Conservation (phyloP, 2,329 filamentous ascomycete species). For the Pezicula rhizophila region DNA sequence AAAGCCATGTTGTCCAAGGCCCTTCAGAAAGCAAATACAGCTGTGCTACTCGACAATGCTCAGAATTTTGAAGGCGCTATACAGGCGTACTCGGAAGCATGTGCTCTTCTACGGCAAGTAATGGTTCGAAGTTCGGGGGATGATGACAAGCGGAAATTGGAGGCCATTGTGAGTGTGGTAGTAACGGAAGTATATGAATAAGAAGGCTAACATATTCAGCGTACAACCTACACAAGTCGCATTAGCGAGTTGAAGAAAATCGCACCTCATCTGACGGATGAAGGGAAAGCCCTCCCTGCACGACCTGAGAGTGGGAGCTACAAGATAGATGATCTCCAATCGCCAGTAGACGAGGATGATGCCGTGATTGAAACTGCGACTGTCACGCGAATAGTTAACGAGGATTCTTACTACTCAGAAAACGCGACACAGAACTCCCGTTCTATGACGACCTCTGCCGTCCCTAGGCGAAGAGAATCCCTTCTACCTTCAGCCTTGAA, state of each 20-base stretch:
- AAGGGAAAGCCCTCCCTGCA: conserved; percentile 72
- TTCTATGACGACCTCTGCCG: conserved; percentile 19
- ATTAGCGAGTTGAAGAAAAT: conserved; percentile 81
- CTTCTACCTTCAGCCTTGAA: conserved; percentile 26
- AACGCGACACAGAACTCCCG: conserved; percentile 10
- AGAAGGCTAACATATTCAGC: conserved; percentile 41
- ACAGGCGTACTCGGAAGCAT: conserved; percentile 86
- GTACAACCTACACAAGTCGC: conserved; percentile 82
- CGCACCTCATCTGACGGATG: conserved; percentile 45
- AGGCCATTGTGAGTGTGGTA: conserved; percentile 74
- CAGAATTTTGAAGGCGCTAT: conserved; percentile 90
- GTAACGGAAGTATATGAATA: neutral
- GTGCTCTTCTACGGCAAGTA: conserved; percentile 79
- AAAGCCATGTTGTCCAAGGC: conserved; percentile 97
- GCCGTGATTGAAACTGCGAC: conserved; percentile 48
- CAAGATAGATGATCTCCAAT: conserved; percentile 28
- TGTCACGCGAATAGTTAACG: conserved; percentile 44
- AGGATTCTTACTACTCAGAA: conserved; percentile 19
- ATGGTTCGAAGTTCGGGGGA: conserved; percentile 77
- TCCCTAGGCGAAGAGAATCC: conserved; percentile 29
- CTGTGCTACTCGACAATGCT: conserved; percentile 91
- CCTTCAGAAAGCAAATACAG: conserved; percentile 90
- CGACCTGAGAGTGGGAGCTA: conserved; percentile 59
- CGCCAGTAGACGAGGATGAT: conserved; percentile 32
- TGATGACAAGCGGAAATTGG: conserved; percentile 83